phyloP scores from a whole-genome alignment of 2,329 filamentous ascomycete species.

The Epichloe amarillans region DNA sequence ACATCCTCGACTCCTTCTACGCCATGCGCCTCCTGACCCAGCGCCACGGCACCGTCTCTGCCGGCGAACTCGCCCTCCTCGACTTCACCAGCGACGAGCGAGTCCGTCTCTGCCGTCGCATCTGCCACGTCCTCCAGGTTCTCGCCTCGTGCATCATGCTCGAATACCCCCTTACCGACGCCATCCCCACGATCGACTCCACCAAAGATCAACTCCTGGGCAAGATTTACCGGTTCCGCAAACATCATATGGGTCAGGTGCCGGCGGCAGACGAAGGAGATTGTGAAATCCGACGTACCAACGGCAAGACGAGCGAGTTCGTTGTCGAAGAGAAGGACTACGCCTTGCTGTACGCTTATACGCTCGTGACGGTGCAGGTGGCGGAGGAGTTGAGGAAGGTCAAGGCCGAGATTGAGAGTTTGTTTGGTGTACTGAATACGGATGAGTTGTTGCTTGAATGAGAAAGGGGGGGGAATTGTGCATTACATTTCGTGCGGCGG shows the following conservation, averaged over 20 bases:
- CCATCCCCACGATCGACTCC: slow-evolving; percentile 69
- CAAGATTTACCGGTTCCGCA: slow-evolving; percentile 77
- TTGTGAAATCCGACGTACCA: slow-evolving; percentile 6
- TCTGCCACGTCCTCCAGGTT: slow-evolving; percentile 78
- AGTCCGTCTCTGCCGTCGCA: slow-evolving; percentile 67
- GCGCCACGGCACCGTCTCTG: slow-evolving; percentile 61
- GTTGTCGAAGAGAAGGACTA: slow-evolving; percentile 65
- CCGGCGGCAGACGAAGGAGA: slow-evolving; percentile 2
- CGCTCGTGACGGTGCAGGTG: slow-evolving; percentile 52
- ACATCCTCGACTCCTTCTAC: slow-evolving; percentile 86
- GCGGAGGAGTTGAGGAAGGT: slow-evolving; percentile 50
- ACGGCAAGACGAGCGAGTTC: slow-evolving; percentile 12
- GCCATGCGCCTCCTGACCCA: slow-evolving; percentile 89
- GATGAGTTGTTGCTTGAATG: slow-evolving; percentile 45
- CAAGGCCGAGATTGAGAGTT: slow-evolving; percentile 44
- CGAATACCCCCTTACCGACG: slow-evolving; percentile 84
- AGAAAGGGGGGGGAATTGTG: background rate
- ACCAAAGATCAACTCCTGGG: slow-evolving; percentile 72
- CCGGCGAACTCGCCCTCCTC: slow-evolving; percentile 71
- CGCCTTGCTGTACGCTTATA: slow-evolving; percentile 85
- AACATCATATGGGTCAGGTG: slow-evolving; percentile 38
- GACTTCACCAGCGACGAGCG: slow-evolving; percentile 69
- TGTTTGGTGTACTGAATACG: slow-evolving; percentile 51
- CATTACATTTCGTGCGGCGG: background rate
- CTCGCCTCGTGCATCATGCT: slow-evolving; percentile 88